Conservation (phyloP, 441 rosid genomes). For the Adansonia rubrostipa region DNA sequence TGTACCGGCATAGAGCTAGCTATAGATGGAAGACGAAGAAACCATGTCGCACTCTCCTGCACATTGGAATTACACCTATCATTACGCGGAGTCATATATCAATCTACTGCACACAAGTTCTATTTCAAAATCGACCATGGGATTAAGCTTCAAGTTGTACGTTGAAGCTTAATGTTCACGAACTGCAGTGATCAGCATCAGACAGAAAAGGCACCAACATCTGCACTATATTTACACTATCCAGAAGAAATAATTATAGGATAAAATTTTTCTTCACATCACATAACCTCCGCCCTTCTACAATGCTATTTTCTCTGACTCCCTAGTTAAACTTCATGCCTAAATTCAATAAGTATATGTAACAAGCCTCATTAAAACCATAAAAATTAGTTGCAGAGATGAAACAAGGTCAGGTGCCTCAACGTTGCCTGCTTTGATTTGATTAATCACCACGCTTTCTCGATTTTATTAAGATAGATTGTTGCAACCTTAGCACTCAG, state of each 20-base stretch:
- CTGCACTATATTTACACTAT: neutral
- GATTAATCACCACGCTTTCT: slow-evolving; percentile 52
- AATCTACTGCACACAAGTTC: too few relatives aligned
- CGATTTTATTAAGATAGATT: slow-evolving; percentile 74
- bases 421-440: slow-evolving; percentile 31
- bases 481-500: slow-evolving; percentile 88
- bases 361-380: slow-evolving; percentile 1
- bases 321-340: slow-evolving; percentile 13
- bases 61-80: too few relatives aligned
- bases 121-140: too few relatives aligned
- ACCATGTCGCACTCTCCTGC: too few relatives aligned
- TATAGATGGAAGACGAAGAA: too few relatives aligned
- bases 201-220: neutral
- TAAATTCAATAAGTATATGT: neutral
- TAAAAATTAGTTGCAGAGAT: neutral
- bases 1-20: too few relatives aligned
- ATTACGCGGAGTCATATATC: too few relatives aligned
- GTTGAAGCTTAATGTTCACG: neutral
- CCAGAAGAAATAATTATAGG: neutral
- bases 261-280: neutral
- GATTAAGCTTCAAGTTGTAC: too few relatives aligned
- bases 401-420: slow-evolving; percentile 10
- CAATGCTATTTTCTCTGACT: neutral
- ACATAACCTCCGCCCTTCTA: neutral
- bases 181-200: neutral